A percentile compares a stretch with the other conserved stretches of the same genome.
Conservation (phyloP, 202 grass and related monocot species). For the Saccharum hybrid region DNA sequence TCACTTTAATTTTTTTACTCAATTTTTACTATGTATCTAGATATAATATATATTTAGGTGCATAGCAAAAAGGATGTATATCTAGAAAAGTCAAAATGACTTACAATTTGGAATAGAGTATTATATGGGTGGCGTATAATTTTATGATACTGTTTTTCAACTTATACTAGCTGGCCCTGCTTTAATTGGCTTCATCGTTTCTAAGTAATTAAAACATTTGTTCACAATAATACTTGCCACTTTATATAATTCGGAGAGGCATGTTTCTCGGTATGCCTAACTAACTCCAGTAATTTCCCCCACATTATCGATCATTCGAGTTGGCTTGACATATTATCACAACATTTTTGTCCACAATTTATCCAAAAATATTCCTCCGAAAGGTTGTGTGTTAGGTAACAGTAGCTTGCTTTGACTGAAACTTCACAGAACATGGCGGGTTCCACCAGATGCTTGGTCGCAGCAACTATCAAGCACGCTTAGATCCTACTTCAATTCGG, state of each 20-base stretch:
- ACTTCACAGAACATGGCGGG: neutral
- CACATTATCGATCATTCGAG: neutral
- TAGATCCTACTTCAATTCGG: neutral
- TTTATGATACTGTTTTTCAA: neutral
- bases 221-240: neutral
- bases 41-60: neutral
- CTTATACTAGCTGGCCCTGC: neutral
- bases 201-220: neutral
- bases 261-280: neutral
- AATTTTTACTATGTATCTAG: neutral
- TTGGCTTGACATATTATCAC: neutral
- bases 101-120: neutral
- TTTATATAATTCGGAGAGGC: neutral
- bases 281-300: neutral
- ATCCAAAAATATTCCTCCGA: neutral
- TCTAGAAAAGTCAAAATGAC: neutral
- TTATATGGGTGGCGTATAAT: neutral
- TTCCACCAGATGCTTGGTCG: neutral
- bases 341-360: neutral
- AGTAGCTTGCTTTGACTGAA: neutral
- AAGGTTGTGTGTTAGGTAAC: neutral
- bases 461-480: slow-evolving; percentile 19
- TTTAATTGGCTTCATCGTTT: neutral
- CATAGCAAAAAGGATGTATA: neutral
- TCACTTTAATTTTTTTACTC: neutral